Base-by-base conservation (phyloP, 2,329 filamentous ascomycete species). In the Aspergillus viridinutans region DNA sequence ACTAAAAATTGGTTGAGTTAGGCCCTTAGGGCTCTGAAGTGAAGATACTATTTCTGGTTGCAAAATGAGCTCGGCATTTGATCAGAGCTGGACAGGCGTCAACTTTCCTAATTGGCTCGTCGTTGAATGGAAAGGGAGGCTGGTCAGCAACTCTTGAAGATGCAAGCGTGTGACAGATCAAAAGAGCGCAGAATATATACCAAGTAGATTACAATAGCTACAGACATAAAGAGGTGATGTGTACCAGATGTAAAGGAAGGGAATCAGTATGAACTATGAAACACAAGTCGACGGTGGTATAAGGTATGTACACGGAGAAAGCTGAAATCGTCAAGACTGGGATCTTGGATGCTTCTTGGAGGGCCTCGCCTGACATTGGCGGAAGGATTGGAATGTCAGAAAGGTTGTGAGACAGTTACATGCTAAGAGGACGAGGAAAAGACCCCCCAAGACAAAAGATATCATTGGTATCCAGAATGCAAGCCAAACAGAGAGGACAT, bases 401-500 rank as follows among this genome's bases (percentile, higher is more conserved):
- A 35, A 35, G 32, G n/a, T 43, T 10, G 20, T 9, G 40, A 43
- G 40, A 8, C 21, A 7, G 40, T 43, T 43, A 43, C 21, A 43
- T 43, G 20, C n/a, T 38, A 38, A 38, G 40, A 43, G 20, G 21
- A 47, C 43, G 10, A 25, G 43, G 6, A 14, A 14, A 14, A 47
- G 21, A 23, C 12, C 14, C 14, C 43, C 21, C 10, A 14, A 47
- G 23, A 26, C 43, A 25, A 23, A 14, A 14, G 20, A 25, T 14
- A 23, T 17, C 4, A 47, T 12, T 47, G 21, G 20, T 47, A 47
- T 23, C 43, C 21, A 25, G 43, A 57, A 43, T 50, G 55, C 49
- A 58, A 54, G 52, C 53, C 57, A 58, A 53, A 50, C 47, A 52
- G 51, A 7, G 14, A 47, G 49, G 49, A 32, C 58, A 57, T 52